Conservation (phyloP, 805 yeast genomes). For the Candida oleophila region DNA sequence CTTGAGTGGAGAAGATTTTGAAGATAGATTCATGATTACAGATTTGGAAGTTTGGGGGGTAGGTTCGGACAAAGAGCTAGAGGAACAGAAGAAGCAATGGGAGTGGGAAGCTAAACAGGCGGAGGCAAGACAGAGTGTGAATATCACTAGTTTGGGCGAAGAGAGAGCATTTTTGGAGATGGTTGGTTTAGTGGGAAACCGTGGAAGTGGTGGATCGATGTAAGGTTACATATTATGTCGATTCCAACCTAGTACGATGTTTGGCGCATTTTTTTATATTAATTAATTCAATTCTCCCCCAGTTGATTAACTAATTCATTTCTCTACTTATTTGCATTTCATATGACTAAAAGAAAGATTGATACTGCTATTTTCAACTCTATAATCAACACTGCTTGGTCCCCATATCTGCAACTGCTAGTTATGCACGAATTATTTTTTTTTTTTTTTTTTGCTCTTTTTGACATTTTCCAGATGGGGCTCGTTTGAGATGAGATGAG, state of each 20-base stretch:
- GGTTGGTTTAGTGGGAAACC: conserved; percentile 63
- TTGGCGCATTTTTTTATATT: not conserved
- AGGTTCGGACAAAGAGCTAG: conserved; percentile 75
- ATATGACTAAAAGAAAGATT: no score
- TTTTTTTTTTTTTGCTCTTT: not conserved
- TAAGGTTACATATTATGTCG: conserved; percentile 10
- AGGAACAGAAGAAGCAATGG: conserved; percentile 75
- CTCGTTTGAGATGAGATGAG: not conserved
- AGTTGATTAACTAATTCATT: no score
- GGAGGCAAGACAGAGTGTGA: conserved; percentile 68
- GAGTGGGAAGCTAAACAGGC: conserved; percentile 93
- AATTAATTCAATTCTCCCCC: no score
- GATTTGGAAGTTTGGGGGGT: conserved; percentile 92
- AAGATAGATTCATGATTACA: conserved; percentile 66
- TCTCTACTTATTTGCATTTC: no score
- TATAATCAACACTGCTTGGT: no score
- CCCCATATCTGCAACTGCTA: not conserved
- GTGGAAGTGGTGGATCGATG: conserved; percentile 49
- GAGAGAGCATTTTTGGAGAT: conserved; percentile 83
- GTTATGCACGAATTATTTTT: not conserved
- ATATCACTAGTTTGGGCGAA: conserved; percentile 66
- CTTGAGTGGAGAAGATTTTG: conserved; percentile 40
- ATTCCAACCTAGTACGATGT: not conserved
- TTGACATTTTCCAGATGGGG: not conserved
- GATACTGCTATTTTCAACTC: no score